A percentile compares a stretch with the other conserved stretches of the same genome.
Conservation (phyloP, 495 filamentous ascomycete genomes). For the Penicillium ochrochloron region DNA sequence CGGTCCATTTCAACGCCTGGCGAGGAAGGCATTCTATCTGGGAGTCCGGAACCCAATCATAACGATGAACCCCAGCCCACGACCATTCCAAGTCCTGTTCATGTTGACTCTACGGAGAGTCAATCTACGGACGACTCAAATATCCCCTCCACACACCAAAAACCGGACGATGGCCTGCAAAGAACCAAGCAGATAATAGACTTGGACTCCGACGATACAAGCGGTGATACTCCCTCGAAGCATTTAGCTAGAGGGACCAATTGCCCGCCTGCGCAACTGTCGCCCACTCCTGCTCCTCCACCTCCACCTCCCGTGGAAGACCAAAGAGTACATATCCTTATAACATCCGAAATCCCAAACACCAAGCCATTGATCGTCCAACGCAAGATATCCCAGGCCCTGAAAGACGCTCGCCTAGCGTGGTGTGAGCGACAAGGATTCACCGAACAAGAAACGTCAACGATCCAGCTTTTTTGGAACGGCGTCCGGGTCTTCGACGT, state of each 20-base stretch:
- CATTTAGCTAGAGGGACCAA: neutral
- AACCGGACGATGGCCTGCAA: neutral
- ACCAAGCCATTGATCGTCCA: constrained; percentile 67
- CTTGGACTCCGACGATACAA: neutral
- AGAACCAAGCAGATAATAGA: neutral
- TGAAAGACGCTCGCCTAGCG: constrained; percentile 66
- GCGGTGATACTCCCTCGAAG: neutral
- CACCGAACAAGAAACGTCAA: constrained; percentile 43
- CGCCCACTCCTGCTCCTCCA: neutral
- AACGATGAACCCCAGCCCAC: neutral
- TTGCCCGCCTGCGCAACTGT: neutral
- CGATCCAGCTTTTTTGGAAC: constrained; percentile 80
- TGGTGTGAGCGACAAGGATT: constrained; percentile 71
- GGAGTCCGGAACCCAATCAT: neutral
- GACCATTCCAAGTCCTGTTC: neutral
- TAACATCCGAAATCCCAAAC: constrained; percentile 66
- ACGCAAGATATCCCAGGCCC: constrained; percentile 65
- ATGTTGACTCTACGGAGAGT: neutral
- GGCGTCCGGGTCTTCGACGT: constrained; percentile 71
- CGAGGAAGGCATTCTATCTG: neutral
- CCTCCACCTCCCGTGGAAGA: constrained; percentile 29
- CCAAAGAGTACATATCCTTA: constrained; percentile 69
- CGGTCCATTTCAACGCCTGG: neutral
- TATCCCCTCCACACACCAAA: neutral
- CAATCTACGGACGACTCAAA: neutral